Conservation (phyloP, 2,329 filamentous ascomycete species). For the Epichloe uncinata region DNA sequence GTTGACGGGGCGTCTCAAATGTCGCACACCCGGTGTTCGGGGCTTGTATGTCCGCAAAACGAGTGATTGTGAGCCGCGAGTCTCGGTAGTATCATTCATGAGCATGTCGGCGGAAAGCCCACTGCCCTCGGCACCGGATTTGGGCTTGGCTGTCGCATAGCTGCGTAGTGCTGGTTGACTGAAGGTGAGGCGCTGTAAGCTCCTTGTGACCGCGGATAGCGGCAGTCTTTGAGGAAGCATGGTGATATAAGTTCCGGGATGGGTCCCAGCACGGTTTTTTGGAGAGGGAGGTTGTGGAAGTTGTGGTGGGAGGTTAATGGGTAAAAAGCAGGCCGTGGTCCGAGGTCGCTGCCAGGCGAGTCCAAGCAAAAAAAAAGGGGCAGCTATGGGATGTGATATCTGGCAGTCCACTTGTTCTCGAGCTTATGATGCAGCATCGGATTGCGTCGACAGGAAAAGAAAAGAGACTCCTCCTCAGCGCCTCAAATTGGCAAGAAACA, state of each 20-base stretch:
- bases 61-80: conserved; percentile 21
- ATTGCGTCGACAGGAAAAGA: background rate
- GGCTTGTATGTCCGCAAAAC: conserved; percentile 80
- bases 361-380: background rate
- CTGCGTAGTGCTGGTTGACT: conserved; percentile 14
- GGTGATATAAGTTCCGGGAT: background rate
- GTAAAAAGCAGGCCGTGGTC: background rate
- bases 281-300: background rate
- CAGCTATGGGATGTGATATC: background rate
- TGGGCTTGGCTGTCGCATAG: conserved; percentile 18
- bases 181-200: conserved; percentile 16
- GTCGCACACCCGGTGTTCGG: conserved; percentile 80
- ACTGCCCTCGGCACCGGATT: conserved; percentile 8
- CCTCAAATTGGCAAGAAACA: background rate
- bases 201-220: conserved; percentile 16
- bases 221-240: conserved; percentile 21
- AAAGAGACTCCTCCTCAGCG: background rate
- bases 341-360: background rate
- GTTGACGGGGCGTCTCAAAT: conserved; percentile 85
- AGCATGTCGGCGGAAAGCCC: conserved; percentile 10
- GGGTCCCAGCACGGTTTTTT: background rate
- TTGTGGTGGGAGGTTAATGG: background rate
- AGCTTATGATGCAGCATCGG: background rate
- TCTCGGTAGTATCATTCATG: conserved; percentile 9
- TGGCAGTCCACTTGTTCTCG: background rate